Conservation (phyloP, 2,329 filamentous ascomycete genomes). For the Botrytis paeoniae region DNA sequence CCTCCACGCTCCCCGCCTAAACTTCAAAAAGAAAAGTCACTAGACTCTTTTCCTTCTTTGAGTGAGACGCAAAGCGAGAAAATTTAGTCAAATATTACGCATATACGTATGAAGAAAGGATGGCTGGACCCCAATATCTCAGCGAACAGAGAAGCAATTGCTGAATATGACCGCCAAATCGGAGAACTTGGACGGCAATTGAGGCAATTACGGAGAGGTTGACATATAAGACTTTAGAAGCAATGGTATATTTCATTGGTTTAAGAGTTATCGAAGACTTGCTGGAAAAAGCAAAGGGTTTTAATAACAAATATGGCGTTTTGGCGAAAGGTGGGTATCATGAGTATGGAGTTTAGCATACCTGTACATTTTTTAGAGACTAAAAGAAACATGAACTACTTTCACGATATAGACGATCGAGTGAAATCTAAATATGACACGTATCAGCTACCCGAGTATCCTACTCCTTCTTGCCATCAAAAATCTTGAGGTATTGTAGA, state of each 20-base stretch:
- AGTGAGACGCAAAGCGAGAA: neutral
- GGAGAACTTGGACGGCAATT: neutral
- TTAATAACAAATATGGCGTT: neutral
- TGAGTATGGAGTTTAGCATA: neutral
- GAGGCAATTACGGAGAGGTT: neutral
- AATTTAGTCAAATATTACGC: neutral
- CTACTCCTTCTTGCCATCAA: neutral
- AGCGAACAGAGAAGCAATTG: neutral
- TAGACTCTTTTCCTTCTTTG: neutral
- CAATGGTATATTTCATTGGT: neutral
- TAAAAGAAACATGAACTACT: neutral
- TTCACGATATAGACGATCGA: neutral
- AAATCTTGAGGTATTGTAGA: neutral
- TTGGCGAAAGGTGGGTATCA: neutral
- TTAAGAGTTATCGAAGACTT: neutral
- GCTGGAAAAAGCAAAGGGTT: neutral
- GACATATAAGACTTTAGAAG: neutral
- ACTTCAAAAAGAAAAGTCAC: neutral
- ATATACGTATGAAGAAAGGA: neutral
- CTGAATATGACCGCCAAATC: neutral
- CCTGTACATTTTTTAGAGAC: neutral
- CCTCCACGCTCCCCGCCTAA: too few relatives aligned
- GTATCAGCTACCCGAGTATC: neutral
- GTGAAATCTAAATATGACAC: neutral
- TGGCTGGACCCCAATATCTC: neutral